A percentile compares a stretch with the other conserved stretches of the same genome.
phyloP scores from a whole-genome alignment of 345 rosid genomes.

The Citrus reticulata region DNA sequence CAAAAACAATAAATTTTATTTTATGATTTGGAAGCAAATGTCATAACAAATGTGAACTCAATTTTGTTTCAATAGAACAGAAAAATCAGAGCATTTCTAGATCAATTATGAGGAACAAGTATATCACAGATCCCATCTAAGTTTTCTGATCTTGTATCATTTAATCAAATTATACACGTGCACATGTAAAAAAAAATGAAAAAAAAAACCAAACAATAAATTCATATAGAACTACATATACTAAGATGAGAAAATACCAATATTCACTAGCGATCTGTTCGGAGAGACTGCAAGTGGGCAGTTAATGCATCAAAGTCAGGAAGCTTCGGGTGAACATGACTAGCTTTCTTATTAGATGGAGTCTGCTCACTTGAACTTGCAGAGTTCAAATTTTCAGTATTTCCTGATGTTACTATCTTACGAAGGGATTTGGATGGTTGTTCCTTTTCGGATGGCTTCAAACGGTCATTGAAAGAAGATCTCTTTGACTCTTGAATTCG shows the following conservation, averaged over 20 bases:
- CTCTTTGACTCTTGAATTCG: constrained; percentile 13
- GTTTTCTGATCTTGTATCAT: neutral
- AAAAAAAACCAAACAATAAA: neutral
- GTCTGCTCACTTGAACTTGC: constrained; percentile 14
- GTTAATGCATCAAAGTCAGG: constrained; percentile 68
- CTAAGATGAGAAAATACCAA: neutral
- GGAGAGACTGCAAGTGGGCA: constrained; percentile 54
- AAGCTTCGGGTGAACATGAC: constrained; percentile 91
- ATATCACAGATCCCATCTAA: neutral
- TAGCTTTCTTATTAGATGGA: constrained; percentile 37
- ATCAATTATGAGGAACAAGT: neutral
- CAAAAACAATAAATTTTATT: neutral
- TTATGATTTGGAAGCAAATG: neutral
- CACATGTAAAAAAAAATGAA: neutral
- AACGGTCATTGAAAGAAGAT: constrained; percentile 14
- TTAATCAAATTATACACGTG: neutral
- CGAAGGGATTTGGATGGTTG: constrained; percentile 25
- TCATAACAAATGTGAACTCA: neutral
- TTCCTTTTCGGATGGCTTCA: constrained; percentile 27
- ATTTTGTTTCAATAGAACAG: neutral
- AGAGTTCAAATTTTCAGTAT: constrained; percentile 19
- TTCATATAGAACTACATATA: neutral
- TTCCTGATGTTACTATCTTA: constrained; percentile 27
- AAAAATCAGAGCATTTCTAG: neutral
- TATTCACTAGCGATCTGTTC: constrained; percentile 35